Conservation (phyloP, 2,329 filamentous ascomycete genomes). For the Exophiala sp. region DNA sequence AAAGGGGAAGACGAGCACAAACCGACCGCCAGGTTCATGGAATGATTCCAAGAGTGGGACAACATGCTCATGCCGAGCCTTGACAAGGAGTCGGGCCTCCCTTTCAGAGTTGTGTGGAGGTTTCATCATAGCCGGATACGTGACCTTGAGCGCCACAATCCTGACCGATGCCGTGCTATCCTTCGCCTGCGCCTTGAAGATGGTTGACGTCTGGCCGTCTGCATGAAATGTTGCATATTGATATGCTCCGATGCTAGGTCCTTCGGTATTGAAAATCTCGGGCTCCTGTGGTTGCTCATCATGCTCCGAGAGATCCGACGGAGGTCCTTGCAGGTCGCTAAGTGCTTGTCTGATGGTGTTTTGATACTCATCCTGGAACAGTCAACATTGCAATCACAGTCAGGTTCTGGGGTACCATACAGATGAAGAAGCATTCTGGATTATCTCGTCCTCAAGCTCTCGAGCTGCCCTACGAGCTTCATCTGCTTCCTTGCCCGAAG, state of each 20-base stretch:
- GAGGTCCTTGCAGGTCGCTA: slow-evolving; percentile 31
- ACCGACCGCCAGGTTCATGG: slow-evolving; percentile 58
- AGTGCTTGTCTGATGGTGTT: slow-evolving; percentile 38
- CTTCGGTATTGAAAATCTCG: slow-evolving; percentile 30
- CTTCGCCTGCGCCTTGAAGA: slow-evolving; percentile 61
- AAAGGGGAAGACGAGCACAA: slow-evolving; percentile 81
- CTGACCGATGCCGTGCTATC: slow-evolving; percentile 33
- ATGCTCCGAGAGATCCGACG: slow-evolving; percentile 28
- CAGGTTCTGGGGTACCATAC: slow-evolving; percentile 40
- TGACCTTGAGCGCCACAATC: slow-evolving; percentile 75
- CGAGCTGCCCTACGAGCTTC: slow-evolving; percentile 57
- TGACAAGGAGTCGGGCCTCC: slow-evolving; percentile 67
- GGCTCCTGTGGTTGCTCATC: slow-evolving; percentile 24
- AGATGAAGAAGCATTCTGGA: slow-evolving; percentile 51
- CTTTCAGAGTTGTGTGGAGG: slow-evolving; percentile 77
- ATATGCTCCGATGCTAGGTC: slow-evolving; percentile 50
- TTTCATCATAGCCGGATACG: slow-evolving; percentile 63
- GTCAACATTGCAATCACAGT: slow-evolving; percentile 18
- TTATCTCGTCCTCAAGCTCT: slow-evolving; percentile 59
- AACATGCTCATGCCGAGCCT: slow-evolving; percentile 45
- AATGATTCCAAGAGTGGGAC: slow-evolving; percentile 70
- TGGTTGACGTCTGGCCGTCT: slow-evolving; percentile 71
- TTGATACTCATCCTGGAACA: slow-evolving; percentile 53
- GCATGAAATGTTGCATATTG: slow-evolving; percentile 51
- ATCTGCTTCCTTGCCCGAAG: slow-evolving; percentile 35